These are phyloP conservation scores for Coniophora puteana DNA, from an alignment of 1,284 basidiomycete genomes.

Conservation along the genomic window DNA sequence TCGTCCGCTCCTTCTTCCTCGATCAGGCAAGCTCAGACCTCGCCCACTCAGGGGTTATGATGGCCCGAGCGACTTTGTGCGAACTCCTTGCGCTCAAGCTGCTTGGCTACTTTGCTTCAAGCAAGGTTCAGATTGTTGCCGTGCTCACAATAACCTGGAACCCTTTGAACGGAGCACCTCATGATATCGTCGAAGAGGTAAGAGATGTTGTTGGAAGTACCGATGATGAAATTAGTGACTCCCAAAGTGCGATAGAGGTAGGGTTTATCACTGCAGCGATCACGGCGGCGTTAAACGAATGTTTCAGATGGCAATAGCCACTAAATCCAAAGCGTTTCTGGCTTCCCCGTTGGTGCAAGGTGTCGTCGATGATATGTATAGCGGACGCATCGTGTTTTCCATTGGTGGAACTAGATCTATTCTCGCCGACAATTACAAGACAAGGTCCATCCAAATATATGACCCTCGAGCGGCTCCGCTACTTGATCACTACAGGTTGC, in stretches of 20 bases:
- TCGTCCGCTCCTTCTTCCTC: slow-evolving; percentile 55
- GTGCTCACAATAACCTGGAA: slow-evolving; percentile 79
- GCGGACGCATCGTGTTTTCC: slow-evolving; percentile 68
- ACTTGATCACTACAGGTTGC: slow-evolving; percentile 76
- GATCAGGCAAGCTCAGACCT: slow-evolving; percentile 46
- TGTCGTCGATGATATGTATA: slow-evolving; percentile 80
- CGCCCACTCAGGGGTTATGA: slow-evolving; percentile 70
- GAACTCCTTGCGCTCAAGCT: slow-evolving; percentile 86
- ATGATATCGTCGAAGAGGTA: slow-evolving; percentile 62
- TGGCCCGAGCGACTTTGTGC: slow-evolving; percentile 71
- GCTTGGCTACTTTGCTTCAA: slow-evolving; percentile 68
- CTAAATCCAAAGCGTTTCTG: slow-evolving; percentile 75
- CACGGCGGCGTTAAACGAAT: not conserved
- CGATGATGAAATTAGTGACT: slow-evolving; percentile 49
- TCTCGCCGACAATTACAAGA: slow-evolving; percentile 84
- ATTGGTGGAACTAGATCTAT: slow-evolving; percentile 66
- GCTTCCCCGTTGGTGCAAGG: slow-evolving; percentile 78
- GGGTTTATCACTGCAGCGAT: slow-evolving; percentile 16
- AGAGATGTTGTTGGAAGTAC: slow-evolving; percentile 49
- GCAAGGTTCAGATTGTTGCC: slow-evolving; percentile 67
- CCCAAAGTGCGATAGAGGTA: slow-evolving; percentile 80
- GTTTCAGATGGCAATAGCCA: slow-evolving; percentile 80
- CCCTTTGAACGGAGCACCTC: slow-evolving; percentile 76
- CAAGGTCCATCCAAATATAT: slow-evolving; percentile 71
- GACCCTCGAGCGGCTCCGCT: slow-evolving; percentile 71